A percentile compares a stretch with the other conserved stretches of the same genome.
These are phyloP conservation scores for Beta corolliflora DNA, from an alignment of 179 eudicot genomes.

Conservation along the genomic window DNA sequence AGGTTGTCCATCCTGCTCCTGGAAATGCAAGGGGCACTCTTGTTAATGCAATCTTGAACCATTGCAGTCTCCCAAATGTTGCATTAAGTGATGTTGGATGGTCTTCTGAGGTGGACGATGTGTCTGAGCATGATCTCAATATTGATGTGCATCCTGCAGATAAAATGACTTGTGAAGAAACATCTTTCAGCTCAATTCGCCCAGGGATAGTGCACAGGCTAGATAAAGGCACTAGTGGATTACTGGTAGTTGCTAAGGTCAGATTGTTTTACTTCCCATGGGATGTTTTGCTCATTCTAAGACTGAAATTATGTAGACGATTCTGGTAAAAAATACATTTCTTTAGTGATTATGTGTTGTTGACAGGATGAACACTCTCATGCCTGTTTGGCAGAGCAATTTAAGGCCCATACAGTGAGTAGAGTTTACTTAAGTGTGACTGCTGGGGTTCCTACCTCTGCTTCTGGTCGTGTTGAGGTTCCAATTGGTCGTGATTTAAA, in stretches of 20 bases:
- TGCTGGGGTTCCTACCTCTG: constrained; percentile 68
- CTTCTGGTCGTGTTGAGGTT: constrained; percentile 73
- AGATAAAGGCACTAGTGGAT: constrained; percentile 98
- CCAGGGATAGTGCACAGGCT: constrained; percentile 97
- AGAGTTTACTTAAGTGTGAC: constrained; percentile 86
- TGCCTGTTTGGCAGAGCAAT: constrained; percentile 79
- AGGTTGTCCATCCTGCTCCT: constrained; percentile 99
- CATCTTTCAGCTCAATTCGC: constrained; percentile 54
- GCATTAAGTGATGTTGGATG: constrained; percentile 40
- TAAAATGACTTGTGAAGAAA: constrained; percentile 33
- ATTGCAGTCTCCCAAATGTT: constrained; percentile 73
- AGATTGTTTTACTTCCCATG: neutral
- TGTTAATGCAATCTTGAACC: constrained; percentile 88
- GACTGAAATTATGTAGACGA: neutral
- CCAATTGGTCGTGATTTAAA: constrained; percentile 84
- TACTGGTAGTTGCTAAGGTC: constrained; percentile 96
- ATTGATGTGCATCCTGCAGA: constrained; percentile 26
- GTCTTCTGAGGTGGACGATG: constrained; percentile 53
- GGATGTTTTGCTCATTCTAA: neutral
- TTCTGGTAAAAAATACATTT: neutral
- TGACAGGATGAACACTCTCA: constrained; percentile 91
- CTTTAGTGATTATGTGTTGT: constrained; percentile 14
- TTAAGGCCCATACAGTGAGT: constrained; percentile 68
- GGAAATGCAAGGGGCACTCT: constrained; percentile 91
- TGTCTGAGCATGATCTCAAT: constrained; percentile 51